Base-by-base conservation (phyloP, 129 eudicot species). In the Centaurea solstitialis region DNA sequence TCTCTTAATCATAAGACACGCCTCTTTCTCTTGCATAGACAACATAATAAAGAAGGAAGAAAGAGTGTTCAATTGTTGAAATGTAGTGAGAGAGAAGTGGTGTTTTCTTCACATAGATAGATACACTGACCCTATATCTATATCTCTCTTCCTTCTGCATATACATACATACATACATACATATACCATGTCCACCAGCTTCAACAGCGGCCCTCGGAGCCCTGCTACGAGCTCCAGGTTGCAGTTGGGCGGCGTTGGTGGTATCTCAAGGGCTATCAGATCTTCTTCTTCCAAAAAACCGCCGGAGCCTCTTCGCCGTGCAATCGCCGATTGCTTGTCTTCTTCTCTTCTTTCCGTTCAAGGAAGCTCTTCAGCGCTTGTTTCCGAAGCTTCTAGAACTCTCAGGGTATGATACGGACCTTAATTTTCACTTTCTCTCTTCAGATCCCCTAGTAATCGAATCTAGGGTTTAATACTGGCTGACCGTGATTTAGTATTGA, bases 301-400 rank as follows among this genome's bases (percentile, higher is more conserved):
- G 79, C 99, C 99, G 70, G 99, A 93, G 95, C 98, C 99, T 17
- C 97, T 95, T 17, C 97, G 98, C 70, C 89, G 99, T 0, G 98
- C 99, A 47, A 93, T 93, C 83, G 98, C 99, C 35, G 98, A 93
- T 89, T 89, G 93, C 66, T 76, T 95, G 15, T 95, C 98, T 15
- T 85, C 97, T 35, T 86, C 94, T n/a, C 81, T 90, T 53, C 82
- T 88, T 0, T 84, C 97, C 57, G 85, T 79, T 33, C 84, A 86
- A 15, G 91, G 89, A 20, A 80, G 76, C 78, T 87, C 91, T 15
- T 87, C 92, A 12, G 80, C 84, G 23, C 75, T 81, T 37, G 76
- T 86, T 59, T 84, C 97, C 20, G 98, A 95, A 85, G 99, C 99
- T 61, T 95, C 94, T 10, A 85, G 99, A 75, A 95, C 92, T 22